Base-by-base conservation (phyloP, 164 flowering plant genomes). In the Vitis riparia region DNA sequence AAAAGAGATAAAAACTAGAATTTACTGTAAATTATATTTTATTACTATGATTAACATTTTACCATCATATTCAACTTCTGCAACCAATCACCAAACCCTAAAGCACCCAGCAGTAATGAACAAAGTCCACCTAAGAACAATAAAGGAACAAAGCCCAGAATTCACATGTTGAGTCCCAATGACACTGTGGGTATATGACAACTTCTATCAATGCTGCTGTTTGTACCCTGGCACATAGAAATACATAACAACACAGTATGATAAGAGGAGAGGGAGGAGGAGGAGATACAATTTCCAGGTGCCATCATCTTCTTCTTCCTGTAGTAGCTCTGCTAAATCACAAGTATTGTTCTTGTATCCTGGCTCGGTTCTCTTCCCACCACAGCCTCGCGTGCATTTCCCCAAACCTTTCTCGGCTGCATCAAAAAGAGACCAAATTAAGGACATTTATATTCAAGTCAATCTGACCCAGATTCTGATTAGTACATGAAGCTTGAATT, bases 371-470 rank as follows among this genome's bases (percentile, higher is more conserved):
- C 68, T 81, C 83, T 74, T 87, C 93, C 93, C 93, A 89, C 93
- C 93, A 89, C 71, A 83, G 16, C 72, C 91, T 85, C 2, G 93
- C 91, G 5, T 85, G 87, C 88, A 74, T 80, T 79, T 89, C 93
- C 68, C 89, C 88, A 65, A 87, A 89, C 73, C 52, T 84, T 72
- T 89, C 93, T 37, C 93, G 93, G 79, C 93, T 89, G 93, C 83
- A 75, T 29, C 59, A 74, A 44, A 15, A 52, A 56, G 30, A 37
- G 51, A 14, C 7, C 5, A 0, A 6, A 37, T 37, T 37, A 37
- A 23, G 14, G 13, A 44, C 23, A 67, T 6, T 14, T 32, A 48
- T 44, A n/a, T 56, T 37, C 30, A 7, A 19, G 53, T 48, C 12
- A 3, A 19, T 17, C 11, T 37, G 50, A 23, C 10, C 30, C 56